Conservation (phyloP, 192 early-diverging fungal genomes). For the Endogone sp. region DNA sequence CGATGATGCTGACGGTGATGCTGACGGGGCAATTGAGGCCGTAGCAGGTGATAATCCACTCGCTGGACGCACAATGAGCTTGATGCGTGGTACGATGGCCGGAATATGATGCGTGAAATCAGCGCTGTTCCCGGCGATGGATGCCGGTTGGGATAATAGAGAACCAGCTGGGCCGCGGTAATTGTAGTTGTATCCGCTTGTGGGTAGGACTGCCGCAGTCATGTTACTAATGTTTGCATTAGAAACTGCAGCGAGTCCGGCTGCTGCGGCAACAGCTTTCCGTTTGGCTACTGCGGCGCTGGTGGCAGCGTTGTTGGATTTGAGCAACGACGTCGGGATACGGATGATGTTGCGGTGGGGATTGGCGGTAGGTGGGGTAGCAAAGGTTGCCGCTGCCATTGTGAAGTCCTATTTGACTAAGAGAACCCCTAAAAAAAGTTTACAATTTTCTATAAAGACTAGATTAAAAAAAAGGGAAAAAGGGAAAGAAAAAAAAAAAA, state of each 20-base stretch:
- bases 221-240: neutral
- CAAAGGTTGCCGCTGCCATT: neutral
- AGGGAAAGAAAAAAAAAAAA: neutral
- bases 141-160: neutral
- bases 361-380: neutral
- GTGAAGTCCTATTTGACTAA: neutral
- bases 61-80: neutral
- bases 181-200: neutral
- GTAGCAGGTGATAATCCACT: neutral
- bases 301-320: neutral
- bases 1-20: too few species aligned
- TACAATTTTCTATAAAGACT: neutral
- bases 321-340: neutral
- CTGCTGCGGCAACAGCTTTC: neutral
- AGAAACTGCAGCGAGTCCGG: neutral
- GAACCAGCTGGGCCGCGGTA: neutral
- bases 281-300: neutral
- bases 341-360: neutral
- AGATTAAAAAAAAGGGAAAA: neutral
- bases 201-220: neutral
- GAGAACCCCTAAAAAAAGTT: neutral
- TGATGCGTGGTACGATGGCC: neutral
- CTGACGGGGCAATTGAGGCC: neutral
- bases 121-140: neutral
- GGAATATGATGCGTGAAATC: neutral